Conservation (phyloP, 371 early-diverging fungal species). For the Rhizopus microsporus region DNA sequence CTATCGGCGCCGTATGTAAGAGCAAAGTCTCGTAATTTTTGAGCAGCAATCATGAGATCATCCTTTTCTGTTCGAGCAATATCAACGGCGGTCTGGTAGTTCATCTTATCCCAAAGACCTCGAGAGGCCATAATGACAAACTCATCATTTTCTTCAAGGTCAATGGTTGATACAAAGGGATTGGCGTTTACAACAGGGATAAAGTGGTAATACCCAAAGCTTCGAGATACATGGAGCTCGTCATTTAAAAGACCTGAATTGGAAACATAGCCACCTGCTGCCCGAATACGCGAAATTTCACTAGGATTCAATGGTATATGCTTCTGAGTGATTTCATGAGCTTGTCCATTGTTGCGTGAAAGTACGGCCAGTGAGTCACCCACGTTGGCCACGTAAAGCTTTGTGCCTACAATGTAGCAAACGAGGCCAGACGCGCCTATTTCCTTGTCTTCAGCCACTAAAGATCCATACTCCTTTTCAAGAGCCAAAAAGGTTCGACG, state of each 20-base stretch:
- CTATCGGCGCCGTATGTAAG: conserved; percentile 82
- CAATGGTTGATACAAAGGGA: conserved; percentile 74
- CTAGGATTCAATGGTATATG: conserved; percentile 72
- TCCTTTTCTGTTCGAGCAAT: conserved; percentile 78
- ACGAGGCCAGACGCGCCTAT: conserved; percentile 76
- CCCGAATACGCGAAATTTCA: conserved; percentile 80
- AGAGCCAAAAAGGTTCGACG: conserved; percentile 76
- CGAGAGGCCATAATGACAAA: conserved; percentile 86
- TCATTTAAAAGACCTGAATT: conserved; percentile 75
- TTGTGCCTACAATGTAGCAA: conserved; percentile 79
- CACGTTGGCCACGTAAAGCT: conserved; percentile 87
- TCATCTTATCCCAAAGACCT: conserved; percentile 84
- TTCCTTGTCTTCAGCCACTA: conserved; percentile 52
- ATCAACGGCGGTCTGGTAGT: conserved; percentile 83
- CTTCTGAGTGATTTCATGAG: conserved; percentile 72
- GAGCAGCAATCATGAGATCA: conserved; percentile 80
- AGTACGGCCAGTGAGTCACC: conserved; percentile 89
- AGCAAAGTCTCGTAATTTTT: conserved; percentile 86
- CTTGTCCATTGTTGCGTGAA: conserved; percentile 74
- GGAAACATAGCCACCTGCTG: conserved; percentile 83
- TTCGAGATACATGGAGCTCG: conserved; percentile 75
- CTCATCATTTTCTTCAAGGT: conserved; percentile 84
- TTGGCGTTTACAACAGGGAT: conserved; percentile 87
- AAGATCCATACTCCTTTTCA: conserved; percentile 72
- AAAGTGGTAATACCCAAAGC: conserved; percentile 86